Conservation (phyloP, 371 early-diverging fungal genomes). For the Zopfochytrium polystomum region DNA sequence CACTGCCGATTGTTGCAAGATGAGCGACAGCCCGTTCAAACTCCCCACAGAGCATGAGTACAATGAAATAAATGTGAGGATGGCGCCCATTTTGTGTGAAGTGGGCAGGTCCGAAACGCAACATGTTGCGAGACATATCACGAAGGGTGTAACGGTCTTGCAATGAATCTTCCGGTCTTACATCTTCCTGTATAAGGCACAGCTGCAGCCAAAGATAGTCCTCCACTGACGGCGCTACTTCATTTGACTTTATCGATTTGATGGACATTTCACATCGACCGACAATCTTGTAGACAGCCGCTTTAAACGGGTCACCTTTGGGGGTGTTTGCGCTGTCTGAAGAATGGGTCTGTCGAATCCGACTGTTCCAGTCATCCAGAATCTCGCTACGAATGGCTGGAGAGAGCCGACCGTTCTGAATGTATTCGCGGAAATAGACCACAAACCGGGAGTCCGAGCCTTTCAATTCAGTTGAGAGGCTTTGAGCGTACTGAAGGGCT, state of each 20-base stretch:
- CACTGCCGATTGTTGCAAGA: slow-evolving; percentile 1
- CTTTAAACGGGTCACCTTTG: slow-evolving; percentile 77
- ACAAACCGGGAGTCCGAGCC: slow-evolving; percentile 15
- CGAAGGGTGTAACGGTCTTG: slow-evolving; percentile 63
- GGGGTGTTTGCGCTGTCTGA: slow-evolving; percentile 7
- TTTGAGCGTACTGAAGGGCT: slow-evolving; percentile 55
- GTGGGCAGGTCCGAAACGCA: slow-evolving; percentile 63
- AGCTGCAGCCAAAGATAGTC: slow-evolving; percentile 85
- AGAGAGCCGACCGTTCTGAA: slow-evolving; percentile 43
- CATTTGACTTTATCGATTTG: slow-evolving; percentile 50
- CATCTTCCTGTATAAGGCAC: slow-evolving; percentile 62
- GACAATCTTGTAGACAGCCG: slow-evolving; percentile 78
- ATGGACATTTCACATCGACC: slow-evolving; percentile 78
- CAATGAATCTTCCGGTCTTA: slow-evolving; percentile 37
- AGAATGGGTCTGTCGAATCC: slow-evolving; percentile 23
- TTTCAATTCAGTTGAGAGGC: slow-evolving; percentile 10
- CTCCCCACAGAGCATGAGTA: slow-evolving; percentile 77
- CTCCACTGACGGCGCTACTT: slow-evolving; percentile 65
- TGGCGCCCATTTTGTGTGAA: slow-evolving; percentile 68
- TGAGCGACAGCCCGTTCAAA: slow-evolving; percentile 85
- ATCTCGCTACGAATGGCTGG: slow-evolving; percentile 54
- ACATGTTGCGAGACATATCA: slow-evolving; percentile 63
- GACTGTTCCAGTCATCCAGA: slow-evolving; percentile 54
- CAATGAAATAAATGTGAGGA: slow-evolving; percentile 76
- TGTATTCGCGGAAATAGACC: slow-evolving; percentile 32